These are phyloP conservation scores for Botrytis medusae DNA, from an alignment of 2,329 filamentous ascomycete species.

Conservation along the genomic window DNA sequence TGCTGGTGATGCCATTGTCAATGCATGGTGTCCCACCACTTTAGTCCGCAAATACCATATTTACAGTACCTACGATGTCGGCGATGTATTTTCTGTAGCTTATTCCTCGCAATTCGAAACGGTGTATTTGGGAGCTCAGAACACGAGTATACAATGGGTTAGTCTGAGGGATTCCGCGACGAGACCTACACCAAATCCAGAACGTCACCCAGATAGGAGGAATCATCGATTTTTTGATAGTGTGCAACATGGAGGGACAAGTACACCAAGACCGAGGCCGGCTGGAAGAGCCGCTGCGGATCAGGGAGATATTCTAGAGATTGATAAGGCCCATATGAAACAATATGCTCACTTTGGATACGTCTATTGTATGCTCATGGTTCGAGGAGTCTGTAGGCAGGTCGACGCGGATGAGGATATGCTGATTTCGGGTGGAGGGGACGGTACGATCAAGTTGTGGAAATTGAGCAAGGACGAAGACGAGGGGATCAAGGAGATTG, in stretches of 20 bases:
- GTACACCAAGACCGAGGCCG: conserved; percentile 64
- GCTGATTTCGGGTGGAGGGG: conserved; percentile 86
- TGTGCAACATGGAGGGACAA: conserved; percentile 77
- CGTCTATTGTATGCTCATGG: conserved; percentile 92
- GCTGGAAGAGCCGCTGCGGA: conserved; percentile 45
- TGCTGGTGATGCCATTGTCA: conserved; percentile 89
- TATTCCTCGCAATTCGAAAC: conserved; percentile 79
- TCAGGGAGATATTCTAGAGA: conserved; percentile 71
- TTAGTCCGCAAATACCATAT: conserved; percentile 82
- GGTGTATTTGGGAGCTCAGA: conserved; percentile 89
- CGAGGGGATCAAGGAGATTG: conserved; percentile 68
- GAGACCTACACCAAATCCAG: conserved; percentile 60
- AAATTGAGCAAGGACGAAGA: conserved; percentile 56
- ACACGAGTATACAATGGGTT: conserved; percentile 94
- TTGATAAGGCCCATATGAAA: conserved; percentile 74
- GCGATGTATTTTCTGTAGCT: conserved; percentile 92
- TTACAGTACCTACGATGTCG: conserved; percentile 90
- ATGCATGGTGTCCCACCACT: conserved; percentile 82
- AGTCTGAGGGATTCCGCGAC: conserved; percentile 64
- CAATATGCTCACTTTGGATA: conserved; percentile 96
- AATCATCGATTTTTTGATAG: conserved; percentile 94
- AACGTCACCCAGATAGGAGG: conserved; percentile 71
- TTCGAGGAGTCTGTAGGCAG: conserved; percentile 65
- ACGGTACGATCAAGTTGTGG: conserved; percentile 96
- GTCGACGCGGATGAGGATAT: conserved; percentile 75